Percentiles rank a stretch among this genome's conserved stretches.
Evolutionary conservation across 257 asterid genomes (phyloP).

Genomic region (Echites panduratus): DNA sequence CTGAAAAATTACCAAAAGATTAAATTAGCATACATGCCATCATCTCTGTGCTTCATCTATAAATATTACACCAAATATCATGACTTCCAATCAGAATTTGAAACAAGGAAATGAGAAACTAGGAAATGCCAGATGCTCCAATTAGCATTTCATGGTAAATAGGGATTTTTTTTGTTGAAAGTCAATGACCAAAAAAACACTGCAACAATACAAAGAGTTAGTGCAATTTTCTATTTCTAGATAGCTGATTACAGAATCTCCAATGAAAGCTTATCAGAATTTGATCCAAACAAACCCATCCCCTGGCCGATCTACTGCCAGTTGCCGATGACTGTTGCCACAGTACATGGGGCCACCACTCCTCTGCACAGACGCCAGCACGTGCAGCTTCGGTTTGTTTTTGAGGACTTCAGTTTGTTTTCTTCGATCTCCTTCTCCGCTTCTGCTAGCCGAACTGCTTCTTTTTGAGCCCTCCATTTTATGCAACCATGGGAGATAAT

Average conservation of each 20-base stretch:
- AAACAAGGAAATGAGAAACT: background rate
- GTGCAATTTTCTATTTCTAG: background rate
- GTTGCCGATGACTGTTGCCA: too few relatives aligned
- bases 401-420: too few relatives aligned
- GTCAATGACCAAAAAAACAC: background rate
- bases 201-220: background rate
- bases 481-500: too few relatives aligned
- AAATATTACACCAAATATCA: constrained; percentile 4
- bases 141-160: background rate
- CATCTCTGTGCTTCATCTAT: background rate
- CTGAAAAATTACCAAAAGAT: constrained; percentile 27
- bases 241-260: background rate
- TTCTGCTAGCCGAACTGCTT: too few relatives aligned
- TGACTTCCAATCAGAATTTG: background rate
- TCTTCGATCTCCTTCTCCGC: too few relatives aligned
- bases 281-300: background rate
- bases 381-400: too few relatives aligned
- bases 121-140: background rate
- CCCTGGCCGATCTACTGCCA: too few relatives aligned
- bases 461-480: too few relatives aligned
- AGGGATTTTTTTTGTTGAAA: background rate
- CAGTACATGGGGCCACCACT: too few relatives aligned
- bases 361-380: too few relatives aligned
- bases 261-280: background rate
- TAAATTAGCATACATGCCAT: background rate